Conservation (phyloP, 1,139 yeast genomes). For the Ogataea hybrid region DNA sequence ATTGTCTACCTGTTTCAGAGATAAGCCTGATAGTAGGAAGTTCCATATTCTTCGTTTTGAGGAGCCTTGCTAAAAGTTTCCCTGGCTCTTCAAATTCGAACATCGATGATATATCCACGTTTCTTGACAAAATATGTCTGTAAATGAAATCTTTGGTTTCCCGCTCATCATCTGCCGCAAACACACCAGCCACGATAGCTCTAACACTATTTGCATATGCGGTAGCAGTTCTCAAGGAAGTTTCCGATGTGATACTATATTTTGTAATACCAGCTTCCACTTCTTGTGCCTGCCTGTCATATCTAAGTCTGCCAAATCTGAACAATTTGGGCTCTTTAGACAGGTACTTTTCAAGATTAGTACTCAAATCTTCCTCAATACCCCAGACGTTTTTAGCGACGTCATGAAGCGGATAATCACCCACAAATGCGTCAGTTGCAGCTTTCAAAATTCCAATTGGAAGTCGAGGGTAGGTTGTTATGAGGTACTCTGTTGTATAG, state of each 20-base stretch:
- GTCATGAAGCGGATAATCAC: conserved; percentile 58
- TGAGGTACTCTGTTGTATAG: conserved; percentile 70
- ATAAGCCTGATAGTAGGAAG: conserved; percentile 79
- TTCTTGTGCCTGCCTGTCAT: conserved; percentile 24
- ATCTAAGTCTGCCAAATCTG: conserved; percentile 66
- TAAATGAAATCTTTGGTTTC: conserved; percentile 63
- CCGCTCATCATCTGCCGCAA: conserved; percentile 62
- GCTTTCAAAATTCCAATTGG: conserved; percentile 76
- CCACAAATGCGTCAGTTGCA: conserved; percentile 72
- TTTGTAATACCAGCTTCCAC: conserved; percentile 43
- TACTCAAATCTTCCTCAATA: conserved; percentile 67
- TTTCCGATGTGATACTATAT: conserved; percentile 23
- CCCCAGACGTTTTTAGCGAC: conserved; percentile 80
- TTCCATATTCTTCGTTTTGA: conserved; percentile 74
- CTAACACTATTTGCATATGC: conserved; percentile 54
- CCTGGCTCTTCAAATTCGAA: conserved; percentile 85
- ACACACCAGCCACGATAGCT: conserved; percentile 70
- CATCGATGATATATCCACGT: conserved; percentile 68
- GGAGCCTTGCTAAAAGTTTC: conserved; percentile 73
- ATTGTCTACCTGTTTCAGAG: conserved; percentile 90
- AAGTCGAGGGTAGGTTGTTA: conserved; percentile 81
- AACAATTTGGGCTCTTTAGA: conserved; percentile 66
- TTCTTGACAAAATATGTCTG: conserved; percentile 74
- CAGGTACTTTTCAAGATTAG: conserved; percentile 66
- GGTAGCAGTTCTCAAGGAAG: conserved; percentile 30